These are phyloP conservation scores for Elsinoe ampelina DNA, from an alignment of 2,329 filamentous ascomycete species.

Conservation along the genomic window DNA sequence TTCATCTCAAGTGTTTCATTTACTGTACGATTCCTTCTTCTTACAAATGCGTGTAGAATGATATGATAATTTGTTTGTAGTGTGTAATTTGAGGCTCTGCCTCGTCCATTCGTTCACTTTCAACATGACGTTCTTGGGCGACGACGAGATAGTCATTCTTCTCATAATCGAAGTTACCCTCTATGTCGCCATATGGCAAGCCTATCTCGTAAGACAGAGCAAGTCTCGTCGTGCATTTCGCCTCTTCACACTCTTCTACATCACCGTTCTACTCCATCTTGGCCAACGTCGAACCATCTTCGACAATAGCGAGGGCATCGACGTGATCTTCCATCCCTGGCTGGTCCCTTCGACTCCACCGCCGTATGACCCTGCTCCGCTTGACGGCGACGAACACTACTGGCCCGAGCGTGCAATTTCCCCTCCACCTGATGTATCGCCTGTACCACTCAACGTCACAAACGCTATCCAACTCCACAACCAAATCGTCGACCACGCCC, in stretches of 20 bases:
- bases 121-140: neutral
- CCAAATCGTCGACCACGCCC: neutral
- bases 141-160: neutral
- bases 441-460: constrained; percentile 1
- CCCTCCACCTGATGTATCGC: neutral
- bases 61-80: neutral
- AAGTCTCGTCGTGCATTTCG: neutral
- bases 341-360: neutral
- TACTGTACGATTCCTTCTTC: neutral
- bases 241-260: neutral
- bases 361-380: neutral
- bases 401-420: neutral
- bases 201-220: neutral
- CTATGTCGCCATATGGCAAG: neutral
- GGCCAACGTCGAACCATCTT: neutral
- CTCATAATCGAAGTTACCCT: neutral
- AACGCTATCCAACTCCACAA: constrained; percentile 12
- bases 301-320: neutral
- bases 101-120: neutral
- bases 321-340: neutral
- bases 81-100: neutral
- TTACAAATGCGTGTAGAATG: neutral
- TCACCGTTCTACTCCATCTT: neutral
- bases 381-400: neutral
- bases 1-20: neutral